Conservation (phyloP, 805 yeast species). For the Candida ortonii region DNA sequence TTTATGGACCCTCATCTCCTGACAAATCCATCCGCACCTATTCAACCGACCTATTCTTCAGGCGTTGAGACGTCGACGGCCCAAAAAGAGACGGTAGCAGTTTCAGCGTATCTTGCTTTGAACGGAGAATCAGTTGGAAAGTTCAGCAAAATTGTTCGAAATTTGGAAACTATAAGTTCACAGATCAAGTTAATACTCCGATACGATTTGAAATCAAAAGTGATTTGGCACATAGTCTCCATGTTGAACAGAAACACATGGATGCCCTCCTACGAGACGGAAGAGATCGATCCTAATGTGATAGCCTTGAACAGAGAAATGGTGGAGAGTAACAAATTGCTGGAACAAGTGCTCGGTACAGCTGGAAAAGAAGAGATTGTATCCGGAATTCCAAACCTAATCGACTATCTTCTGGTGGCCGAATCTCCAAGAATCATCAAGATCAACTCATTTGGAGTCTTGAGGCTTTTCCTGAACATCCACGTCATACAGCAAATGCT, state of each 20-base stretch:
- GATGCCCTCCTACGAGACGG: conserved; percentile 50
- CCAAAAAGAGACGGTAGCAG: background rate
- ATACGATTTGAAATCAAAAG: conserved; percentile 53
- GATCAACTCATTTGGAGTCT: conserved; percentile 58
- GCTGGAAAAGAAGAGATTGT: conserved; percentile 34
- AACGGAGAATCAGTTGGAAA: conserved; percentile 27
- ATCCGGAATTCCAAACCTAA: conserved; percentile 48
- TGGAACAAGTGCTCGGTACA: conserved; percentile 32
- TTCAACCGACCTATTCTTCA: no score
- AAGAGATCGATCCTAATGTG: conserved; percentile 57
- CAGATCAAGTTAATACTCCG: conserved; percentile 48
- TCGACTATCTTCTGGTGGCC: conserved; percentile 49
- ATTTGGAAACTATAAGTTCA: conserved; percentile 36
- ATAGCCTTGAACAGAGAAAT: conserved; percentile 50
- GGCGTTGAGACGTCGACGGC: conserved; percentile 3
- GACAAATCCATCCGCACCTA: conserved; percentile 3
- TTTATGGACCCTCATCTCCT: conserved; percentile 18
- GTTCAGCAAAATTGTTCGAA: conserved; percentile 37
- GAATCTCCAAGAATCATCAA: conserved; percentile 50
- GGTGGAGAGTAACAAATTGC: conserved; percentile 42
- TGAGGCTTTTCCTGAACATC: conserved; percentile 57
- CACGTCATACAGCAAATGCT: conserved; percentile 68
- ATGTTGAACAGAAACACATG: conserved; percentile 50
- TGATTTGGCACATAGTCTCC: conserved; percentile 48
- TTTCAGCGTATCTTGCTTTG: conserved; percentile 25